Conservation (phyloP, 345 rosid genomes). For the Ceriops tagal region DNA sequence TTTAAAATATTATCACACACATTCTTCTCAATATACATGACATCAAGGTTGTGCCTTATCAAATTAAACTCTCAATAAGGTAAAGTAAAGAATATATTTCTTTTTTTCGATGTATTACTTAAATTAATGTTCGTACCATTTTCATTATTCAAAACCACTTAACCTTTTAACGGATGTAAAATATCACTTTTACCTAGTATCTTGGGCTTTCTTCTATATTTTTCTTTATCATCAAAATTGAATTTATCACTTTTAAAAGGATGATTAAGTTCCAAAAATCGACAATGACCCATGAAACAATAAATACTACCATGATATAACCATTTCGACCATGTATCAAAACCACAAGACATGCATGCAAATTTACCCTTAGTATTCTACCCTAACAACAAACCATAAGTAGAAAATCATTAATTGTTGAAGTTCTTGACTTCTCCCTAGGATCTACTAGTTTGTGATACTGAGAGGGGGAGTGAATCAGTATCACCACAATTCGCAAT, state of each 20-base stretch:
- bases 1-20: constrained; percentile 12
- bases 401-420: constrained; percentile 9
- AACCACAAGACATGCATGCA: constrained; percentile 1
- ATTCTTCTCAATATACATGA: constrained; percentile 10
- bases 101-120: background rate
- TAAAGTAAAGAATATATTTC: background rate
- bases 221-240: background rate
- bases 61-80: background rate
- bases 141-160: too few species aligned
- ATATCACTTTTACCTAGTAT: background rate
- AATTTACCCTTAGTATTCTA: background rate
- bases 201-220: background rate
- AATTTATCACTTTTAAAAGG: background rate
- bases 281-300: constrained; percentile 10
- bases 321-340: background rate
- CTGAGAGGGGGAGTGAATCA: too few species aligned
- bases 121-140: background rate
- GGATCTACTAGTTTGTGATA: too few species aligned
- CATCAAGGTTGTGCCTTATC: background rate
- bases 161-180: background rate
- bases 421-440: too few species aligned
- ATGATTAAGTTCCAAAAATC: background rate
- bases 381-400: background rate
- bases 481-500: too few species aligned
- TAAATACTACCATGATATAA: background rate